phyloP scores from a whole-genome alignment of 2,329 filamentous ascomycete genomes.

The Colletotrichum endophyticum region DNA sequence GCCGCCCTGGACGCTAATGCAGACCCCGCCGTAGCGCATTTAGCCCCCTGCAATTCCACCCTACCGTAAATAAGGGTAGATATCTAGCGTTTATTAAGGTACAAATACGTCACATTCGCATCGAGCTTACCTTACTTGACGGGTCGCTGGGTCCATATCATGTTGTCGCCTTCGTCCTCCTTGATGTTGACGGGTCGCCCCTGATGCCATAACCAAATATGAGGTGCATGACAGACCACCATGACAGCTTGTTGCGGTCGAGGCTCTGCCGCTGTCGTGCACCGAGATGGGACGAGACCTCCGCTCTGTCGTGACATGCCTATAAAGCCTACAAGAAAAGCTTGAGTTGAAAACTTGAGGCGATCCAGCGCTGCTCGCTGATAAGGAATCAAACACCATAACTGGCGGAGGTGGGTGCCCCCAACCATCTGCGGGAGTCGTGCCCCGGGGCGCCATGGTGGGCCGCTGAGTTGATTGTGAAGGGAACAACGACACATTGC shows the following conservation, averaged over 20 bases:
- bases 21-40: background rate
- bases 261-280: background rate
- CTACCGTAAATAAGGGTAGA: slow-evolving; percentile 4
- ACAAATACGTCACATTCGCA: background rate
- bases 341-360: background rate
- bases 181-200: background rate
- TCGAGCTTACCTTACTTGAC: background rate
- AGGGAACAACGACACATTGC: background rate
- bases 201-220: background rate
- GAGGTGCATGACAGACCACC: background rate
- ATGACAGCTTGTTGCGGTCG: background rate
- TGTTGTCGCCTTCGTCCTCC: background rate
- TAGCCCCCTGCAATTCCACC: background rate
- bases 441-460: background rate
- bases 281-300: background rate
- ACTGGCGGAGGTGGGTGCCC: background rate
- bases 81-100: slow-evolving; percentile 8
- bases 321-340: background rate
- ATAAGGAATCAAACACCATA: background rate
- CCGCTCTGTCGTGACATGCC: background rate
- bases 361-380: background rate
- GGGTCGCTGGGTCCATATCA: background rate
- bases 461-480: background rate
- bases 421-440: background rate
- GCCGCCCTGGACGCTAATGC: slow-evolving; percentile 4